Percentiles rank a stretch among this genome's conserved stretches.
Evolutionary conservation across 2,329 filamentous ascomycete species (phyloP).

Genomic region (Trichoderma lentiforme): DNA sequence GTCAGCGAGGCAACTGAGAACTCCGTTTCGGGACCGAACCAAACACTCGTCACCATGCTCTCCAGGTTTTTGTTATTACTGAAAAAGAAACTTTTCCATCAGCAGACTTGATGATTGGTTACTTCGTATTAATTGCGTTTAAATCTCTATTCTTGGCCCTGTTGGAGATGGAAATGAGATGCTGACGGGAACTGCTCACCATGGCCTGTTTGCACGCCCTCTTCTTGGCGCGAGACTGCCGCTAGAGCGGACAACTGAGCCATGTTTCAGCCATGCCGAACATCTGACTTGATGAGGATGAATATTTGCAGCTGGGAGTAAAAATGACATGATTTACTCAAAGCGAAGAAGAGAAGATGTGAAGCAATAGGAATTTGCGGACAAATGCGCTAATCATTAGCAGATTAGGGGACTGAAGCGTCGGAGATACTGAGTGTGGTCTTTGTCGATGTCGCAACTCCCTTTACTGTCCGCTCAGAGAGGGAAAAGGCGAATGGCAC

Average conservation of each 20-base stretch:
- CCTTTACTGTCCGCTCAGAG: background rate
- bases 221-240: background rate
- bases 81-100: background rate
- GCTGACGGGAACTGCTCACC: background rate
- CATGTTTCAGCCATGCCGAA: background rate
- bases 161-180: background rate
- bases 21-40: background rate
- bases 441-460: background rate
- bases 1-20: background rate
- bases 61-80: background rate
- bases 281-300: background rate
- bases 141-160: background rate
- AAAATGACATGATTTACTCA: background rate
- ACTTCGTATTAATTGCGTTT: background rate
- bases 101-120: background rate
- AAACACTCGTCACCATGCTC: background rate
- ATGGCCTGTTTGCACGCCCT: background rate
- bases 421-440: background rate
- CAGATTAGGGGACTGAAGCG: background rate
- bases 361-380: background rate
- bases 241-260: background rate
- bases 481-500: background rate
- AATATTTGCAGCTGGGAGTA: background rate
- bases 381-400: background rate
- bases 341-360: background rate